phyloP scores from a whole-genome alignment of 106 monocot species.

The Phalaenopsis aphrodite region DNA sequence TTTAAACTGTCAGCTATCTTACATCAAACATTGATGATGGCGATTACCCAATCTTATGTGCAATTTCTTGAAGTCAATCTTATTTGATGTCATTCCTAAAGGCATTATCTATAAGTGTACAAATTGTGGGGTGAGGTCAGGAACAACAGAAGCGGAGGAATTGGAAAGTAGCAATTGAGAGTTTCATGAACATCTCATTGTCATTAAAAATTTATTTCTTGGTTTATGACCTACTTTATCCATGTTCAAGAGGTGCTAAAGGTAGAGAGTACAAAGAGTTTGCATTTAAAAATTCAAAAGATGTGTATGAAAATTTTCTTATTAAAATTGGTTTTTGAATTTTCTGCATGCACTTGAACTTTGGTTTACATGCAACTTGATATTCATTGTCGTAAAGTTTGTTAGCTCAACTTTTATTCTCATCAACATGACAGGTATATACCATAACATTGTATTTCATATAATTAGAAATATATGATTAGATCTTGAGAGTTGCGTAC shows the following conservation, averaged over 20 bases:
- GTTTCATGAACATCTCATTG: not conserved
- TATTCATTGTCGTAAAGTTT: not conserved
- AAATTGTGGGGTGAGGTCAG: not conserved
- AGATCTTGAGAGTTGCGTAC: not conserved
- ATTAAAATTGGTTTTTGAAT: too few species aligned
- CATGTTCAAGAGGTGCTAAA: too few species aligned
- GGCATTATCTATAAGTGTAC: not conserved
- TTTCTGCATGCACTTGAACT: not conserved
- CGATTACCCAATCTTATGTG: not conserved
- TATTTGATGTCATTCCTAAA: not conserved
- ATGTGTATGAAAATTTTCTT: not conserved
- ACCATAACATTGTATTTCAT: not conserved
- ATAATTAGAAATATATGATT: not conserved
- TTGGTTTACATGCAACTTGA: not conserved
- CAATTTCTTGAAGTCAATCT: not conserved
- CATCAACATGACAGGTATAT: not conserved
- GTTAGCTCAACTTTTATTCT: not conserved
- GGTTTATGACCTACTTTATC: too few species aligned
- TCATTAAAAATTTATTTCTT: not conserved
- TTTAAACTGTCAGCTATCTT: too few species aligned
- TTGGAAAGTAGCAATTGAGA: not conserved
- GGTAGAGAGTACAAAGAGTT: too few species aligned
- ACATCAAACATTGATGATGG: not conserved
- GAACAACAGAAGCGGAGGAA: not conserved
- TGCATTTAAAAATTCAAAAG: not conserved